Evolutionary conservation across 2,329 filamentous ascomycete species (phyloP).

Genomic region (Zarea fungicola): DNA sequence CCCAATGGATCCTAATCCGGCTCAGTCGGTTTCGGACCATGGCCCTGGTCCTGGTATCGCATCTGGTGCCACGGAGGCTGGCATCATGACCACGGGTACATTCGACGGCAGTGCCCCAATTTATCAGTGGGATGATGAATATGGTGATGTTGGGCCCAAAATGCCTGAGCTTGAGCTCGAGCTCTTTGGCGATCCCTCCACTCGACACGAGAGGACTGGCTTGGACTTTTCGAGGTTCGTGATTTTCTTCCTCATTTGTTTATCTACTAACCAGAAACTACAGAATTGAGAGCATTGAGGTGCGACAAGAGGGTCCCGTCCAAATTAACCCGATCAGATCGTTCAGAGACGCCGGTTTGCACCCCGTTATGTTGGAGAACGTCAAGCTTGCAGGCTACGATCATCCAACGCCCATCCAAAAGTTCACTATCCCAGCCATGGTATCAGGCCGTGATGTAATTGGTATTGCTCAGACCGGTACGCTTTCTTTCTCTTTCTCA

Average conservation of each 20-base stretch:
- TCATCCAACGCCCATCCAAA: constrained; percentile 79
- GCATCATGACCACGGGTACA: not conserved
- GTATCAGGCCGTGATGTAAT: constrained; percentile 74
- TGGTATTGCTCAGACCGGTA: constrained; percentile 88
- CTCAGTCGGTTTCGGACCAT: not conserved
- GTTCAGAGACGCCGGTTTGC: constrained; percentile 75
- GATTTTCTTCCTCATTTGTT: not conserved
- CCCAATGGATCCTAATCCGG: not conserved
- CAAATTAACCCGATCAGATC: constrained; percentile 46
- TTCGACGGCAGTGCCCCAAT: constrained; percentile 55
- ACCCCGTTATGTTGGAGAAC: constrained; percentile 78
- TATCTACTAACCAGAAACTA: constrained; percentile 17
- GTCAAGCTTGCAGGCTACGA: constrained; percentile 66
- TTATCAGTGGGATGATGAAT: constrained; percentile 83
- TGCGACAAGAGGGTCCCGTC: constrained; percentile 51
- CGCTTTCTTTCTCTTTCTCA: constrained; percentile 24
- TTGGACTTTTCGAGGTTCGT: constrained; percentile 60
- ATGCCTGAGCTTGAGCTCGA: constrained; percentile 65
- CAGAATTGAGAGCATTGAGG: constrained; percentile 51
- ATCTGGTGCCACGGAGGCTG: constrained; percentile 9
- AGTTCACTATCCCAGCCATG: constrained; percentile 77
- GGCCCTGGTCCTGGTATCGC: not conserved
- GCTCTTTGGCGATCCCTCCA: constrained; percentile 61
- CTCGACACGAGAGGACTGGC: constrained; percentile 46
- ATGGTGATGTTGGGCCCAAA: constrained; percentile 75